phyloP scores from a whole-genome alignment of 2,329 filamentous ascomycete genomes.

The Colletotrichum gigasporum region DNA sequence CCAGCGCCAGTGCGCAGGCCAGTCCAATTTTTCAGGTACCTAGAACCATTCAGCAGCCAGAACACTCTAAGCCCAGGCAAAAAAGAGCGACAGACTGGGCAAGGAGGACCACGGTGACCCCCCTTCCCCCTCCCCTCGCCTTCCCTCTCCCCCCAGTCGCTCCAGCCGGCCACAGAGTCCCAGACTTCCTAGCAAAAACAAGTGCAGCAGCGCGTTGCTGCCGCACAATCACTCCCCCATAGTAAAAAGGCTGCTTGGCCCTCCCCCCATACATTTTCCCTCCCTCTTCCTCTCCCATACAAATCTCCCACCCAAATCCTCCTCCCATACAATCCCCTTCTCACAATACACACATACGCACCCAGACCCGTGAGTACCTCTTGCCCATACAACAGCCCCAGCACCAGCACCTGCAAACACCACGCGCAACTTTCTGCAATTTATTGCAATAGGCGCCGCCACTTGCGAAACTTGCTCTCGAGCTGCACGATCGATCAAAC shows the following conservation, averaged over 20 bases:
- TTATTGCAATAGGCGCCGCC: background rate
- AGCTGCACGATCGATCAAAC: background rate
- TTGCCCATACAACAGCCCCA: slow-evolving; percentile 43
- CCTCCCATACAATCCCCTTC: slow-evolving; percentile 59
- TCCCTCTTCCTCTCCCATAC: slow-evolving; percentile 69
- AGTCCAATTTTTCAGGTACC: slow-evolving; percentile 17
- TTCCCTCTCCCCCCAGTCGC: slow-evolving; percentile 38
- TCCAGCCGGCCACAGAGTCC: slow-evolving; percentile 19
- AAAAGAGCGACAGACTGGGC: background rate
- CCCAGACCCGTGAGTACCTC: slow-evolving; percentile 62
- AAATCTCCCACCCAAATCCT: slow-evolving; percentile 65
- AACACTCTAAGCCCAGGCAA: background rate
- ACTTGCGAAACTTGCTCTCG: background rate
- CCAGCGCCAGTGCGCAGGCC: slow-evolving; percentile 25
- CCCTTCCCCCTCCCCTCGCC: slow-evolving; percentile 35
- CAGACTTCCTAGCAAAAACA: slow-evolving; percentile 37
- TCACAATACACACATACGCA: slow-evolving; percentile 53
- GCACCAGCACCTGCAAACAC: slow-evolving; percentile 45
- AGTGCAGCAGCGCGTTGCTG: slow-evolving; percentile 46
- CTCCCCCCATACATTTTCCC: slow-evolving; percentile 64
- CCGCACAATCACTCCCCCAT: slow-evolving; percentile 70
- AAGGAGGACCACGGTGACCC: slow-evolving; percentile 11
- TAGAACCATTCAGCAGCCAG: slow-evolving; percentile 27
- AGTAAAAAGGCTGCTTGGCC: slow-evolving; percentile 71
- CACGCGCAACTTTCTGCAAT: slow-evolving; percentile 39